Percentiles rank a stretch among this genome's conserved stretches.
These are phyloP conservation scores for Coelastrella sp. DNA, from an alignment of 139 green algal species.

Conservation along the genomic window DNA sequence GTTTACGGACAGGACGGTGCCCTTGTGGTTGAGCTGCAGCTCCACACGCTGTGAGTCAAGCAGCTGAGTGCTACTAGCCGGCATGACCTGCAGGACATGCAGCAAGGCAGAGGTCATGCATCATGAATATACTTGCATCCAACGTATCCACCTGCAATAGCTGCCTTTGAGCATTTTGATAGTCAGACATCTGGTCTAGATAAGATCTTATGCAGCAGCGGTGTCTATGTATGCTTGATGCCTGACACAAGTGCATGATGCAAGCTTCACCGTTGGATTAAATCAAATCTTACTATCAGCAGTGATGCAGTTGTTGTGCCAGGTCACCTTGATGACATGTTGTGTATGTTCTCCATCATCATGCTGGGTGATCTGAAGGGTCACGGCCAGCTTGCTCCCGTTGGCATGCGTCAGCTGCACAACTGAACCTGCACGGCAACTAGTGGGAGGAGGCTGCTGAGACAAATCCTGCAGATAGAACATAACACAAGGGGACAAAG, in stretches of 20 bases:
- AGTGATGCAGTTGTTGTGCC: no score
- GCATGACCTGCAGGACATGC: neutral
- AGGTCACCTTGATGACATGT: slow-evolving; percentile 50
- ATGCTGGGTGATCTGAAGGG: slow-evolving; percentile 5
- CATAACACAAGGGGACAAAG: neutral
- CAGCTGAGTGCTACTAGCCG: neutral
- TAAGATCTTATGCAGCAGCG: no score
- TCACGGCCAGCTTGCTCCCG: slow-evolving; percentile 49
- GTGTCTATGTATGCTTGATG: no score
- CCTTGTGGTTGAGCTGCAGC: slow-evolving; percentile 35
- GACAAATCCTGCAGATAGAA: slow-evolving; percentile 3
- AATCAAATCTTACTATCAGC: no score
- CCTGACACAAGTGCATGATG: no score
- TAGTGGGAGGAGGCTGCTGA: neutral
- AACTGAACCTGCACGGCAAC: slow-evolving; percentile 55
- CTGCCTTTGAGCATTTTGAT: no score
- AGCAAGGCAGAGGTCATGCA: neutral
- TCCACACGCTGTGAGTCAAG: slow-evolving; percentile 28
- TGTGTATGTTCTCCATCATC: neutral
- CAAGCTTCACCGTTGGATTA: no score
- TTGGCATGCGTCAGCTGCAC: slow-evolving; percentile 50
- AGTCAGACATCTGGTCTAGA: no score
- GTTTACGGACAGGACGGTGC: slow-evolving; percentile 23
- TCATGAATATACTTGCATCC: no score
- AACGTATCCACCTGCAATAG: no score